Evolutionary conservation across 306 rosid species (phyloP).

Genomic region (Lathyrus oleraceus): DNA sequence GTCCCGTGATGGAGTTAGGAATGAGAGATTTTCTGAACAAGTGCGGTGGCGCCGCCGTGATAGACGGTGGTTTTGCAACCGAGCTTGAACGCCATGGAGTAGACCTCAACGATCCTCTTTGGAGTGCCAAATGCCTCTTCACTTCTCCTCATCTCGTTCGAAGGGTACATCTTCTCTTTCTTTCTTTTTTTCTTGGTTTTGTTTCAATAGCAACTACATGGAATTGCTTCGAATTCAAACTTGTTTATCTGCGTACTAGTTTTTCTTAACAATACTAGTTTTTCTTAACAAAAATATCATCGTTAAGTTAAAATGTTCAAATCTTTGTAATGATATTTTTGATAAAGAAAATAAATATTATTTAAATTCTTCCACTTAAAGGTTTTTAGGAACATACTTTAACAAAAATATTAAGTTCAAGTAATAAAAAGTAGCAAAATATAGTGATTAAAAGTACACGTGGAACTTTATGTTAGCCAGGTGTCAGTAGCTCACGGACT

Average conservation of each 20-base stretch:
- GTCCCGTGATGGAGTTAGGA: slow-evolving; percentile 27
- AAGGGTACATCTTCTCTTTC: slow-evolving; percentile 47
- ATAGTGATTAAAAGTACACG: neutral
- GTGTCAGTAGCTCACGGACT: neutral
- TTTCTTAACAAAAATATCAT: neutral
- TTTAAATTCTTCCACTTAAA: too few species aligned
- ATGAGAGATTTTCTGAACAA: slow-evolving; percentile 52
- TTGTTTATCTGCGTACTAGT: too few species aligned
- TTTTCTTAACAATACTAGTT: too few species aligned
- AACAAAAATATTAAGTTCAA: too few species aligned
- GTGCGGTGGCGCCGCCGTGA: slow-evolving; percentile 72
- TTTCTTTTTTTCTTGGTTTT: neutral
- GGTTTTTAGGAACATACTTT: too few species aligned
- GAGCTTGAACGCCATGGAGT: slow-evolving; percentile 94
- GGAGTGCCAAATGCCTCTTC: slow-evolving; percentile 96
- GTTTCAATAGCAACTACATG: neutral
- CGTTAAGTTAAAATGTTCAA: neutral
- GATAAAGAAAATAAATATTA: too few species aligned
- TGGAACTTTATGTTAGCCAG: slow-evolving; percentile 4
- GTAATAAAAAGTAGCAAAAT: neutral
- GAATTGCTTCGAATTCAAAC: too few species aligned
- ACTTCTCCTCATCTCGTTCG: slow-evolving; percentile 72
- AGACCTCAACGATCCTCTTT: slow-evolving; percentile 82
- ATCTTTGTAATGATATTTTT: too few species aligned
- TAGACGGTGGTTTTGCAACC: slow-evolving; percentile 91